Evolutionary conservation across 2,329 filamentous ascomycete genomes (phyloP), one percentile per base, ranked within the genome.

Genomic region (Claviceps humidiphila): DNA sequence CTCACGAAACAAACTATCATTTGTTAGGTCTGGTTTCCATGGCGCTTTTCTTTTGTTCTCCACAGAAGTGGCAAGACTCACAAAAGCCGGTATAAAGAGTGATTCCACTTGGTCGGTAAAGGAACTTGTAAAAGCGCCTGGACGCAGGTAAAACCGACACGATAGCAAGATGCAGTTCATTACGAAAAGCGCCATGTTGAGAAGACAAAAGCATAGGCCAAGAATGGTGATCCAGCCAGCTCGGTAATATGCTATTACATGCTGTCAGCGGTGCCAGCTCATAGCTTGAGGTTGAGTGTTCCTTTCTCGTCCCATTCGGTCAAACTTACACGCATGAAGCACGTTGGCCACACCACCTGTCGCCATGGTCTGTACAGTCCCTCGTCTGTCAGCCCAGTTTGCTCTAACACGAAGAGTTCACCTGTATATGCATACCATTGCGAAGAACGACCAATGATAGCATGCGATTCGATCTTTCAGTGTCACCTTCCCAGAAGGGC

Each of bases 71-170:
- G 13, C 5, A 24, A 22, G 5, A 50, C 49, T 30, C 41, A 80
- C 76, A 65, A 74, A 80, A 1, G 87, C 78, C 0, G 86, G 85
- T 16, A 88, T 81, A 63, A 91, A 93, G 0, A 91, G 72, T 9
- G 81, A 85, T 63, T 94, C 88, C 0, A 84, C 82, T 13, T 87
- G 86, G 67, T 91, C 87, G 6, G 81, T 71, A 54, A 93, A 84
- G 0, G 85, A 88, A 14, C 78, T 73, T 53, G 74, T 75, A 62
- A 91, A 87, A 8, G 82, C 87, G 17, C 82, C 79, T 0, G 85
- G 85, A 53, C 82, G 81, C 58, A 78, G 74, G 59, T 76, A 77
- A 64, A 94, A 93, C 20, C 87, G 79, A 9, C 81, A 67, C 9
- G 77, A 73, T 40, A 91, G 78, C 59, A 88, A 74, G 48, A 74